These are phyloP conservation scores for Ganoderma sinense DNA, from an alignment of 1,284 basidiomycete species.

Conservation along the genomic window DNA sequence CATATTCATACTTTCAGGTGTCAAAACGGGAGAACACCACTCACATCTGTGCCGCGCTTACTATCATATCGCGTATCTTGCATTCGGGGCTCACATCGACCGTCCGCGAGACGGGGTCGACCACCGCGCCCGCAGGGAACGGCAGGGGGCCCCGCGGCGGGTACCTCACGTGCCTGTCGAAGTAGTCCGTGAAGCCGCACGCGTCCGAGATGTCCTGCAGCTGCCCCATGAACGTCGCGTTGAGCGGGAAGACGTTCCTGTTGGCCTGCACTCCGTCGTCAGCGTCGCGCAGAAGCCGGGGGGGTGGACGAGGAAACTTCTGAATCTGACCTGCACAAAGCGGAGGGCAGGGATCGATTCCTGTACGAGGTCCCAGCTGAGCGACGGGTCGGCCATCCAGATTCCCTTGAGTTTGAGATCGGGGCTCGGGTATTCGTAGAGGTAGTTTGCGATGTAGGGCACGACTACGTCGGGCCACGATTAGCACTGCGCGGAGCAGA, in stretches of 20 bases:
- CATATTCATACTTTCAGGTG: too few relatives aligned
- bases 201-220: constrained; percentile 45
- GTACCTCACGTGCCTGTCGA: constrained; percentile 46
- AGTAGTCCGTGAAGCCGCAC: constrained; percentile 50
- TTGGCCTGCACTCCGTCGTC: constrained; percentile 46
- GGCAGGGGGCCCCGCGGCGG: constrained; percentile 56
- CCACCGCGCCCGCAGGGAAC: constrained; percentile 48
- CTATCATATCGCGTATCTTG: constrained; percentile 50
- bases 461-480: constrained; percentile 36
- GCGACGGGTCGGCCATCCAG: constrained; percentile 48
- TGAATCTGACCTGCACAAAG: constrained; percentile 41
- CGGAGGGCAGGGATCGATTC: constrained; percentile 48
- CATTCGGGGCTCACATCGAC: constrained; percentile 44
- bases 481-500: not conserved
- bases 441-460: constrained; percentile 49
- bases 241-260: constrained; percentile 57
- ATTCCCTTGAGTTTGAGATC: constrained; percentile 47
- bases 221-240: constrained; percentile 40
- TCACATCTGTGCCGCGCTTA: constrained; percentile 38
- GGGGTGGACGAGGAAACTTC: not conserved
- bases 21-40: not conserved
- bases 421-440: constrained; percentile 46
- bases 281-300: not conserved
- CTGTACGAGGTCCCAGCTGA: constrained; percentile 46
- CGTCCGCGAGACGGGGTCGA: constrained; percentile 33